Evolutionary conservation across 306 rosid species (phyloP), one percentile per base, ranked within the genome.

Genomic region (Lathyrus sativus): DNA sequence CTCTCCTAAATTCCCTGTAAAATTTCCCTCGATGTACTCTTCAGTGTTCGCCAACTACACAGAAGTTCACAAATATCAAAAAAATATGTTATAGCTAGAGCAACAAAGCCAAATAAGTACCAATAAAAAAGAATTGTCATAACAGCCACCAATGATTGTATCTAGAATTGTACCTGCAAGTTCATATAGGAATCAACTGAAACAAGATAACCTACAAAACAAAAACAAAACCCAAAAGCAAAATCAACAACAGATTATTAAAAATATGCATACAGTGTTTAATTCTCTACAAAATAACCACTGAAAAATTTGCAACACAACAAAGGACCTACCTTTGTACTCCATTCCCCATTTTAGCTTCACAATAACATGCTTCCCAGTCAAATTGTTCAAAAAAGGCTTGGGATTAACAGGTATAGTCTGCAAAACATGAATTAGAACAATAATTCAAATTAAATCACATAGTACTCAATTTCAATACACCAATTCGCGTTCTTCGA

Each of bases 341-440:
- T 82, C 86, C 86, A 82, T 82, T 65, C 86, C 86, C 86, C 86
- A 82, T 74, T 82, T 82, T 0, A 82, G 65, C 59, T 82, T 82
- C 13, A 82, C 86, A 72, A 82, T 82, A 14, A 82, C 86, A 43
- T 43, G 84, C 56, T 82, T 82, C 56, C 86, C 86, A n/a, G 86
- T 82, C 84, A 82, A 79, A 79, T 82, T 82, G 77, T 82, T 82
- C 84, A 82, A 68, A 80, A 82, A 82, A 28, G 86, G 86, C 59
- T 82, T 82, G 44, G 86, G 86, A 37, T 82, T 82, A 59, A 82
- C 86, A 49, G 86, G 86, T 62, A 82, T 79, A 19, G 86, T 82
- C 86, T 82, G 79, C 79, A 64, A 57, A 70, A 50, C 31, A 61
- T 2, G 7, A 70, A 31, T 54, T 29, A 57, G 11, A 68, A 63